Percentiles rank a stretch among this genome's conserved stretches.
Evolutionary conservation across 1,284 basidiomycete genomes (phyloP).

Genomic region (Ceratobasidium sp.): DNA sequence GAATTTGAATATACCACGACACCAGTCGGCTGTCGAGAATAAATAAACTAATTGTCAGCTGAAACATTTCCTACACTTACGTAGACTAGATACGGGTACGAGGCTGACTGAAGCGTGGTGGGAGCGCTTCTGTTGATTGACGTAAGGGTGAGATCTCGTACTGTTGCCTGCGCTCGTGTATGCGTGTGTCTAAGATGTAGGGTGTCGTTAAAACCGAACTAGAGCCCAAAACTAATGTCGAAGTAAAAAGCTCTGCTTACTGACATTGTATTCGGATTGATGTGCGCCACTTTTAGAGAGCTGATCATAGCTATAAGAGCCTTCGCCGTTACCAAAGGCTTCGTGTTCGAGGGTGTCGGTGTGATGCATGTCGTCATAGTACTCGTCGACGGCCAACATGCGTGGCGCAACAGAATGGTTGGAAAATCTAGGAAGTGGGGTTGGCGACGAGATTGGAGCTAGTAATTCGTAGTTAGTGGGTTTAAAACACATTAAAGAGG

Average conservation of each 20-base stretch:
- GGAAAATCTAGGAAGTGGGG: constrained; percentile 28
- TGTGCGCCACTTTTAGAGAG: background rate
- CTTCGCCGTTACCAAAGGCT: background rate
- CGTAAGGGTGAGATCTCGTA: background rate
- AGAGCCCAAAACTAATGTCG: too few relatives aligned
- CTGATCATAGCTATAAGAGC: background rate
- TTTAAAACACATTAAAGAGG: background rate
- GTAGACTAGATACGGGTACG: constrained; percentile 46
- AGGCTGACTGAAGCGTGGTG: background rate
- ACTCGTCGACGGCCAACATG: background rate
- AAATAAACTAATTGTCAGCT: background rate
- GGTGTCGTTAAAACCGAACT: background rate
- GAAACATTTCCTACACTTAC: constrained; percentile 3
- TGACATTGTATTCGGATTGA: background rate
- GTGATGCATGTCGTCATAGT: background rate
- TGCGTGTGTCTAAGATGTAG: constrained; percentile 6
- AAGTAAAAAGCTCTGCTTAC: background rate
- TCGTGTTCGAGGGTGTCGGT: background rate
- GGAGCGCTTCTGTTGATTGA: too few relatives aligned
- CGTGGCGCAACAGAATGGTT: background rate
- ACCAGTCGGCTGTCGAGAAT: constrained; percentile 76
- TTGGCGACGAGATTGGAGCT: constrained; percentile 35
- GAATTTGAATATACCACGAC: constrained; percentile 85
- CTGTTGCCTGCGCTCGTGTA: background rate
- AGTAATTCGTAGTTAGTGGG: background rate